Conservation (phyloP, 345 rosid genomes). For the Hibiscus syriacus region DNA sequence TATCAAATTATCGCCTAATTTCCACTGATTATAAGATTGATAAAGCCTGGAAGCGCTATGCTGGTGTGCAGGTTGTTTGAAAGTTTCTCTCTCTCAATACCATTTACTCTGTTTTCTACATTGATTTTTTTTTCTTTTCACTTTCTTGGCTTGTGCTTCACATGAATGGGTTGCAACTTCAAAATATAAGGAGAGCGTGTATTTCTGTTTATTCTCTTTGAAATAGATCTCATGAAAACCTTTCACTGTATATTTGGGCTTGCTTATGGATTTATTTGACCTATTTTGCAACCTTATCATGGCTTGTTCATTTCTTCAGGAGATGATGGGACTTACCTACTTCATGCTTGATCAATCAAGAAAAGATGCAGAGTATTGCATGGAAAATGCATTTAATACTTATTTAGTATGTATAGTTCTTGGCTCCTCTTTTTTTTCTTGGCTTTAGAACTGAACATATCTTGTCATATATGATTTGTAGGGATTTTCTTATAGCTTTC, state of each 20-base stretch:
- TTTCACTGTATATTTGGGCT: neutral
- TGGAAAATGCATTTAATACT: slow-evolving; percentile 95
- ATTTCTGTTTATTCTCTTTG: neutral
- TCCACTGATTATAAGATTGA: slow-evolving; percentile 97
- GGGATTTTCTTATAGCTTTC: neutral
- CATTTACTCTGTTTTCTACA: neutral
- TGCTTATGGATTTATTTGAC: neutral
- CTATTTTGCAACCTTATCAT: slow-evolving; percentile 5
- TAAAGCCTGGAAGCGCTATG: slow-evolving; percentile 97
- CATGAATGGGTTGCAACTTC: neutral
- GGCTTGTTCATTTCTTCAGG: slow-evolving; percentile 43
- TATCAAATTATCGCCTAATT: slow-evolving; percentile 88
- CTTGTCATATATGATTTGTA: too few species aligned
- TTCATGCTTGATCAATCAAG: slow-evolving; percentile 93
- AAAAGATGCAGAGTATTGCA: slow-evolving; percentile 92
- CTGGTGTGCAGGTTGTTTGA: slow-evolving; percentile 86
- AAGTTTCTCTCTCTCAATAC: slow-evolving; percentile 9
- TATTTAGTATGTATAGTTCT: slow-evolving; percentile 56
- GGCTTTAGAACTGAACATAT: neutral
- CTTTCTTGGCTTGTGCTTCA: neutral
- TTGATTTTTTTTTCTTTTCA: neutral
- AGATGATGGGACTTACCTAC: slow-evolving; percentile 91
- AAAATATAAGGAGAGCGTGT: neutral
- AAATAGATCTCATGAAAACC: neutral
- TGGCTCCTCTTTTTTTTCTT: slow-evolving; percentile 9